These are phyloP conservation scores for Akebia trifoliata DNA, from an alignment of 164 flowering plant species.

Conservation along the genomic window DNA sequence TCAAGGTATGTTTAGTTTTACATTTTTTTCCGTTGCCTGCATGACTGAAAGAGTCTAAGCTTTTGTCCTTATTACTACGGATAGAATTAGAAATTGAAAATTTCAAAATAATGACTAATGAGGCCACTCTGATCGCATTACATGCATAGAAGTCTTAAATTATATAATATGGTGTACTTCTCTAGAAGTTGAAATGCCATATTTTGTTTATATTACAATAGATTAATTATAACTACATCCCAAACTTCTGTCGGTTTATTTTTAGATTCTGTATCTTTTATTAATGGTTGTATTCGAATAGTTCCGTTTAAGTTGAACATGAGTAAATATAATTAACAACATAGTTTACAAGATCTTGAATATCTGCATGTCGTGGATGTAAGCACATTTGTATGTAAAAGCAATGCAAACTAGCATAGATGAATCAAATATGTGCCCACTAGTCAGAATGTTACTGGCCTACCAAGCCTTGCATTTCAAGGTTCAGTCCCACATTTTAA, in stretches of 20 bases:
- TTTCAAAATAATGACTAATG: neutral
- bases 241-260: neutral
- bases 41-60: neutral
- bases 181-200: too few relatives aligned
- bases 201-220: too few relatives aligned
- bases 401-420: neutral
- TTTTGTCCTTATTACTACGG: neutral
- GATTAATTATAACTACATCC: too few relatives aligned
- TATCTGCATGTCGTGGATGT: neutral
- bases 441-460: neutral
- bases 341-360: neutral
- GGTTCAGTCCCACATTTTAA: neutral
- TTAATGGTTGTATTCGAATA: neutral
- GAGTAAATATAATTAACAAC: neutral
- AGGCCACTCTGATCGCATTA: too few relatives aligned
- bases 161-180: too few relatives aligned
- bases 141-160: neutral
- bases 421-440: neutral
- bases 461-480: neutral
- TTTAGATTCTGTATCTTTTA: neutral
- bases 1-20: conserved; percentile 53
- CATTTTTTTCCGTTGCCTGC: neutral
- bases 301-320: neutral
- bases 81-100: neutral
- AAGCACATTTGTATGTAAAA: neutral